Base-by-base conservation (phyloP, 257 asterid species). In the Jaltomata sinuosa region DNA sequence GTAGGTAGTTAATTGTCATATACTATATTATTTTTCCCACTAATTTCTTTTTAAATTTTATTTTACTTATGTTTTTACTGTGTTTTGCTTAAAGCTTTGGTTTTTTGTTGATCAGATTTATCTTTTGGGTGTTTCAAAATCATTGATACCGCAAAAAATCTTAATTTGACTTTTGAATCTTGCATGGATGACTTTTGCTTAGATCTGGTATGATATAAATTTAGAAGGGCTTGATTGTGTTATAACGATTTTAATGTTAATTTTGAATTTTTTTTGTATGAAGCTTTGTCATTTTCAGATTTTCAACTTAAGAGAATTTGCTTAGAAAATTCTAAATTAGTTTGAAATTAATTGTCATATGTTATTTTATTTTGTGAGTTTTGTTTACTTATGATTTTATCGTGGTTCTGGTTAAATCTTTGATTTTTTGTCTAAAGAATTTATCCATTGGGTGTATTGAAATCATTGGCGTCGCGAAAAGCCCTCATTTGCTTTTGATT, bases 401-500 rank as follows among this genome's bases (percentile, higher is more conserved):
- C 3, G 31, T 16, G 38, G 45, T 84, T 84, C 62, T 18, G 21
- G 15, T 52, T 3, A 2, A 21, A 49, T 11, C 32, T 54, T 18
- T 25, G 16, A 4, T 55, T 18, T 7, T 18, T 31, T 54, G 18
- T 18, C 9, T 2, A 21, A 16, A 50, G 47, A 0, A 45, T 14
- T 8, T 55, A 19, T 7, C 6, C 6, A 6, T 57, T 71, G 65
- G 40, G 79, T 87, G 67, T 29, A 64, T 68, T 0, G 14, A 36
- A 55, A 31, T 69, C 19, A 36, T 74, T 7, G 25, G 25, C 11
- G 16, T 69, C 50, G 49, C 14, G 45, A 32, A 68, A 89, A 93
- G 91, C 93, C 94, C 93, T 93, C 92, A 90, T 38, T 89, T 53
- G 45, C 83, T 53, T 86, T 11, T 54, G 83, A 82, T 25, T 32